Evolutionary conservation across 352 stramenopile species (phyloP), one percentile per base, ranked within the genome.

Genomic region (Phytophthora idaei): DNA sequence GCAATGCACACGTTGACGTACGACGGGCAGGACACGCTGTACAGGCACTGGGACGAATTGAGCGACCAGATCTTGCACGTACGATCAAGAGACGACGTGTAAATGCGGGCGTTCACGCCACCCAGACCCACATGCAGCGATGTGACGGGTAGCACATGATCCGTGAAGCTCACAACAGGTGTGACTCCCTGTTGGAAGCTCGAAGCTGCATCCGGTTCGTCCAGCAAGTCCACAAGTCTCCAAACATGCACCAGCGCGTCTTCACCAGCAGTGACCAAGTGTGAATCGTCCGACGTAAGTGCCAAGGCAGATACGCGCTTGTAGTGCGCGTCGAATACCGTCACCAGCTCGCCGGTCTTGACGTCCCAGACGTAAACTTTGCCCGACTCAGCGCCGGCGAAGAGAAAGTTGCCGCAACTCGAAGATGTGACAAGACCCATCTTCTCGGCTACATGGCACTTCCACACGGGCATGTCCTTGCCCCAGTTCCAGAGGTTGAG

Each of bases 361-460:
- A 94, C 77, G 50, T 93, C 85, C 89, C 87, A 96, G 7, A 95
- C 74, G 70, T 94, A 95, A 48, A 96, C 74, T 64, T 93, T 92
- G 54, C 89, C 89, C 2, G 84, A 93, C n/a, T 80, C 68, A 15
- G 81, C 86, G 5, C 89, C 89, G 7, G 73, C 84, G 52, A 93
- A 80, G 25, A 90, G 74, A 57, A 90, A 92, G 56, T 91, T 92
- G 64, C 85, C 85, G 56, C 83, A 90, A 31, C 66, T 70, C 11
- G 83, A 91, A 11, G 78, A 77, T 10, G 67, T 68, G 9, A 83
- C 71, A 1, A 81, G 83, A 0, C 82, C 83, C 79, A 94, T 87
- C 56, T 81, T 85, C 71, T 94, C 85, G 14, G 85, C 78, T n/a
- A 84, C 76, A 58, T 92, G 85, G 61, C 81, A 91, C 72, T 92